Base-by-base conservation (phyloP, 352 stramenopile genomes). In the Plasmopara viticola region DNA sequence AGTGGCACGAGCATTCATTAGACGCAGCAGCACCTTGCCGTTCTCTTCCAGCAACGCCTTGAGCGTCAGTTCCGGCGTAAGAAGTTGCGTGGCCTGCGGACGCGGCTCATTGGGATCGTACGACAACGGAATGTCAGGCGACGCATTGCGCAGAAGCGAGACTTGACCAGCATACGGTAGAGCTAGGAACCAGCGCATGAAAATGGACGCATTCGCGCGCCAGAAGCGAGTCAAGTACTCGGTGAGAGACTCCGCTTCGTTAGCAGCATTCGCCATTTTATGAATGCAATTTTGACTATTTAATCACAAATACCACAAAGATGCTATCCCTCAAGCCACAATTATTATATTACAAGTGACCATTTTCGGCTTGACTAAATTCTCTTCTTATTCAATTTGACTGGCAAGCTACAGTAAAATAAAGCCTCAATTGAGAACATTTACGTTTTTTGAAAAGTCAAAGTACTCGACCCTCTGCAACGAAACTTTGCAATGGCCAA, bases 171-270 rank as follows among this genome's bases (percentile, higher is more conserved):
- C 68, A 44, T 89, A 90, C 0, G 82, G 82, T 13, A 93, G 62
- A 12, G 75, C 60, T 25, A 93, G 56, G 66, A 93, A 90, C 82
- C 82, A 93, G 40, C 78, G 75, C 82, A 93, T 93, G 60, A 93
- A 93, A 28, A 64, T 53, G 1, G 79, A 86, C 29, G 75, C 79
- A 72, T 90, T 72, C 6, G 68, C 62, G 10, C 66, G 54, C 82
- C 82, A 93, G 66, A 93, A 93, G 38, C 78, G 78, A 49, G 66
- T 67, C 49, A 93, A 56, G 54, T 78, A 90, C 53, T 66, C 71
- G 33, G 61, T 58, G 17, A 72, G 72, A 17, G 64, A 65, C 57
- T 83, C 53, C 20, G 20, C 20, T 25, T 25, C 20, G 20, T 3
- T 25, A 25, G 20, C 20, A 25, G 20, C 20, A 3, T 25, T 25